phyloP scores from a whole-genome alignment of 2,329 filamentous ascomycete species.

The Lachnellula willkommii region DNA sequence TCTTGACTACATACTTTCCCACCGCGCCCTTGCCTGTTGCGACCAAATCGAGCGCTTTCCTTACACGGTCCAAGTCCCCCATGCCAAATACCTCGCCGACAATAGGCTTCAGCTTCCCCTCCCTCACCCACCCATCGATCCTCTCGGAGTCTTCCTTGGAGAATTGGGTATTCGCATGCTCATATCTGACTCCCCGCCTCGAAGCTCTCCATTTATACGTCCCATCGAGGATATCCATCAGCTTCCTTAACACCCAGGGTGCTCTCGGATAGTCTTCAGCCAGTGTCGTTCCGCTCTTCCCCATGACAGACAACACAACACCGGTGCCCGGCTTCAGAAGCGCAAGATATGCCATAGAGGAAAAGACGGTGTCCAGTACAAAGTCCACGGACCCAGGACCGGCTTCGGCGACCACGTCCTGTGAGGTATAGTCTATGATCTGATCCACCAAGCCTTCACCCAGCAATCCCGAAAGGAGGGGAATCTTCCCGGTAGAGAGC shows the following conservation, averaged over 20 bases:
- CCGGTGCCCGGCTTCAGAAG: conserved; percentile 31
- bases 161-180: conserved; percentile 6
- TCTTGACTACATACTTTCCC: not conserved
- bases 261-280: conserved; percentile 26
- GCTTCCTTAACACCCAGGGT: conserved; percentile 25
- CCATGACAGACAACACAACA: conserved; percentile 34
- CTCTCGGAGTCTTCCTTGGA: conserved; percentile 28
- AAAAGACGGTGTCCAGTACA: conserved; percentile 36
- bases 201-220: conserved; percentile 6
- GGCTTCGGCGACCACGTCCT: conserved; percentile 29
- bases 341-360: conserved; percentile 33
- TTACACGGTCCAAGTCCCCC: conserved; percentile 32
- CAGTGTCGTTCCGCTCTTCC: conserved; percentile 32
- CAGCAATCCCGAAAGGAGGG: conserved; percentile 32
- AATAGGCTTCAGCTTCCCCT: conserved; percentile 28
- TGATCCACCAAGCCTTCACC: conserved; percentile 36
- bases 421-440: conserved; percentile 34
- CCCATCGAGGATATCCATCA: conserved; percentile 28
- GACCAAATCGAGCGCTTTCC: conserved; percentile 31
- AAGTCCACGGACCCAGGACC: conserved; percentile 34
- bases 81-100: conserved; percentile 31
- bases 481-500: conserved; percentile 38
- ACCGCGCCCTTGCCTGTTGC: conserved; percentile 31
- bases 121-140: conserved; percentile 24
- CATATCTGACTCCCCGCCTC: conserved; percentile 2